Base-by-base conservation (phyloP, 768 basidiomycete genomes). In the Scleroderma citrinum region DNA sequence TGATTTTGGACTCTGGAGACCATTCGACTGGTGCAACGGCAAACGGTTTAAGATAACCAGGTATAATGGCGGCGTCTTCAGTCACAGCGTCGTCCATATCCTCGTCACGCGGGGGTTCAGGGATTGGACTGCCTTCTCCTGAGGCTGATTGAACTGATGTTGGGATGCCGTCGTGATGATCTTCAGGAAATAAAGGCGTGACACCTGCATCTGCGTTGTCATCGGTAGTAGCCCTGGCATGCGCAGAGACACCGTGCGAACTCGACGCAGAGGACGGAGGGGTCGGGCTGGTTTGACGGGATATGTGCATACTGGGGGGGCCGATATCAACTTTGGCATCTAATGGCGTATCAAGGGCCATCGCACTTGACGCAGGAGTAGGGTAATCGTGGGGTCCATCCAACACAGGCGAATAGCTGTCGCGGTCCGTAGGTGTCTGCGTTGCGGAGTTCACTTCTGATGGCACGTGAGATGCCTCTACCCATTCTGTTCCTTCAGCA, bases 11-110 rank as follows among this genome's bases (percentile, higher is more conserved):
- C 34, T 77, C 72, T 2, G 76, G 62, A 48, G 82, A 75, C 85
- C 86, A 87, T 20, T 82, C 74, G 5, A 89, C 76, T 0, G 80
- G 82, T 6, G 84, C 79, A 16, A 87, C 85, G 12, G 86, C 84
- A 50, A 80, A 91, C 0, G 81, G 76, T 45, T 75, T 77, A 24
- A 90, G 71, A 54, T 89, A 82, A 14, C 72, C 73, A 3, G 78
- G 77, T 13, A 71, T 70, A 21, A 59, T 61, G 1, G 63, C 68
- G n/a, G 55, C 64, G 19, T 66, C 71, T 21, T 66, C 66, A 4
- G 66, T 61, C 7, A 66, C 62, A 31, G 64, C 56, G 31, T 70
- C 69, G 12, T 76, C 72, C 46, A 77, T 76, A 14, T 67, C 60
- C 14, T 32, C 14, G 2, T 53, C 55, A 8, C 1, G 5, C 30